Conservation (phyloP, 1,139 yeast genomes). For the Yamadazyma membranifaciens region DNA sequence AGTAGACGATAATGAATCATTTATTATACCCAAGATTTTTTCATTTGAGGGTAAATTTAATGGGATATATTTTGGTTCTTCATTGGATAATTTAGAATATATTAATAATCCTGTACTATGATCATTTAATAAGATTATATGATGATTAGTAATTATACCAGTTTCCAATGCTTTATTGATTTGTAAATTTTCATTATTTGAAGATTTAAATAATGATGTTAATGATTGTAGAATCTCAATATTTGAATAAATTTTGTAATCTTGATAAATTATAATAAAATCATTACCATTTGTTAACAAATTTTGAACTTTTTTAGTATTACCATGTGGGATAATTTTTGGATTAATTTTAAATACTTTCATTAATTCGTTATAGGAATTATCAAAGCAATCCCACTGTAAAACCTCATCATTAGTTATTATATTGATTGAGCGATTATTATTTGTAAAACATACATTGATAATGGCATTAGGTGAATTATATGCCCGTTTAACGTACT, state of each 20-base stretch:
- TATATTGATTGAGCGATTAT: constrained; percentile 24
- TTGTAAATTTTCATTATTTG: too few relatives aligned
- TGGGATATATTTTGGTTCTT: constrained; percentile 13
- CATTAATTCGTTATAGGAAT: constrained; percentile 25
- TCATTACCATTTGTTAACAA: constrained; percentile 1
- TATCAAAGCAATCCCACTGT: constrained; percentile 39
- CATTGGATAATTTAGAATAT: constrained; percentile 25
- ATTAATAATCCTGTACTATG: constrained; percentile 18
- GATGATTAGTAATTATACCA: constrained; percentile 25
- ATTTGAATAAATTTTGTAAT: constrained; percentile 2
- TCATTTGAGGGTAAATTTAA: constrained; percentile 24
- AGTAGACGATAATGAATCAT: constrained; percentile 49
- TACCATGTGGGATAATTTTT: constrained; percentile 1
- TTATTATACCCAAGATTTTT: constrained; percentile 52
- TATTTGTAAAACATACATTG: constrained; percentile 25
- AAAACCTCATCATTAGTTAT: constrained; percentile 19
- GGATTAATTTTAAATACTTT: constrained; percentile 30
- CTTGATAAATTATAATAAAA: constrained; percentile 3
- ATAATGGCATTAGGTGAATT: constrained; percentile 11
- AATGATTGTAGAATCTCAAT: constrained; percentile 4
- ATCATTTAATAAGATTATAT: constrained; percentile 21
- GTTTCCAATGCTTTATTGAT: not conserved
- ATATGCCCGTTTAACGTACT: constrained; percentile 29
- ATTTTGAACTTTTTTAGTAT: constrained; percentile 4
- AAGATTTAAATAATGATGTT: not conserved